phyloP scores from a whole-genome alignment of 495 filamentous ascomycete genomes.

The Hypoxylon perforatum region DNA sequence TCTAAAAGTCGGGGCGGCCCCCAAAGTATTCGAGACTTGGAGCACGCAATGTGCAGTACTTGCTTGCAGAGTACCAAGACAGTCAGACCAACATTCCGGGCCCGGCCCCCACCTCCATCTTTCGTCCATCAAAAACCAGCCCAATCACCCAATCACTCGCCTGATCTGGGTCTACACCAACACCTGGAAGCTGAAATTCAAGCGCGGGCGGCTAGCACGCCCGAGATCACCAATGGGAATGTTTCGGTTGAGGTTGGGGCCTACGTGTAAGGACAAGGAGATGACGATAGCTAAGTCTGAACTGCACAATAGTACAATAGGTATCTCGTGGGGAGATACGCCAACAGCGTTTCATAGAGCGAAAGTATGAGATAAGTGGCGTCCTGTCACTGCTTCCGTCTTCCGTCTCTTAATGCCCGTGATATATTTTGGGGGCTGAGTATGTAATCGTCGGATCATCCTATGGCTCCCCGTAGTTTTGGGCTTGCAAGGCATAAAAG shows the following conservation, averaged over 20 bases:
- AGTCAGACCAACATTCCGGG: conserved; percentile 22
- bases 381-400: background rate
- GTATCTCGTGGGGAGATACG: background rate
- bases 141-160: conserved; percentile 16
- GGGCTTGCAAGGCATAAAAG: background rate
- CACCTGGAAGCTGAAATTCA: conserved; percentile 26
- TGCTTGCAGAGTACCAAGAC: conserved; percentile 17
- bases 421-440: no score
- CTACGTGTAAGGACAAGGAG: conserved; percentile 10
- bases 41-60: conserved; percentile 35
- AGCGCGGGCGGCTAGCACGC: conserved; percentile 27
- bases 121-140: conserved; percentile 8
- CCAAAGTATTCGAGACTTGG: conserved; percentile 15
- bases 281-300: conserved; percentile 19
- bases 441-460: background rate
- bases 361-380: conserved; percentile 2
- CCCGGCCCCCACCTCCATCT: conserved; percentile 32
- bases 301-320: background rate
- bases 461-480: no score
- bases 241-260: conserved; percentile 7
- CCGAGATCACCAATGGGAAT: conserved; percentile 9
- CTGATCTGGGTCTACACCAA: conserved; percentile 32
- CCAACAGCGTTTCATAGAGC: background rate
- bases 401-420: background rate
- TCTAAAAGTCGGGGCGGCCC: conserved; percentile 17